Percentiles rank a stretch among this genome's conserved stretches.
Evolutionary conservation across 441 rosid genomes (phyloP).

Genomic region (Gossypium laxum): DNA sequence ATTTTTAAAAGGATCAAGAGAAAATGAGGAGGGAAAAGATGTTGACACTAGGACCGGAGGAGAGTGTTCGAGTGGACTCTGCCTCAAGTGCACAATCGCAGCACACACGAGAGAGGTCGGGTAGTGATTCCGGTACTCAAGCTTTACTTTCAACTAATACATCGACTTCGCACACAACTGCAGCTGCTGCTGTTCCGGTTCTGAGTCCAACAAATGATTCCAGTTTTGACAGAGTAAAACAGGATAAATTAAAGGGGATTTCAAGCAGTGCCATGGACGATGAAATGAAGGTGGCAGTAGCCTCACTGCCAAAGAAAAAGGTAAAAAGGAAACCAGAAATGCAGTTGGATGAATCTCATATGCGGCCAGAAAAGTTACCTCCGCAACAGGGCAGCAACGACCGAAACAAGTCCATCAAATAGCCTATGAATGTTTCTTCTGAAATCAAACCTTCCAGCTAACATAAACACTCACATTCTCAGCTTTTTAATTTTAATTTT

Average conservation of each 20-base stretch:
- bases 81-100: constrained; percentile 30
- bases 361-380: constrained; percentile 35
- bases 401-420: constrained; percentile 29
- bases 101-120: constrained; percentile 4
- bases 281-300: constrained; percentile 35
- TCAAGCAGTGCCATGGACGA: constrained; percentile 37
- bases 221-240: constrained; percentile 36
- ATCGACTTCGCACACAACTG: constrained; percentile 23
- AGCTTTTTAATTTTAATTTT: background rate
- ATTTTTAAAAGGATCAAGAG: constrained; percentile 38
- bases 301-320: constrained; percentile 38
- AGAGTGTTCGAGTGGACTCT: constrained; percentile 31
- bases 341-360: constrained; percentile 34
- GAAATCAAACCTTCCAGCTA: constrained; percentile 26
- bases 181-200: constrained; percentile 23
- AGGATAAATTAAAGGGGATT: constrained; percentile 49
- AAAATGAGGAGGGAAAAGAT: constrained; percentile 45
- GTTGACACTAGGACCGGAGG: constrained; percentile 21
- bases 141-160: constrained; percentile 34
- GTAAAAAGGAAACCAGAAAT: constrained; percentile 56
- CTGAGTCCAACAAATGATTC: constrained; percentile 31
- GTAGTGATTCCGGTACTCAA: constrained; percentile 21
- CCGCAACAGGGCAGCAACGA: constrained; percentile 31
- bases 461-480: background rate
- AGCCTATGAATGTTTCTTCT: constrained; percentile 20